Base-by-base conservation (phyloP, 139 green algal genomes). In the Astrephomene gubernaculifera region DNA sequence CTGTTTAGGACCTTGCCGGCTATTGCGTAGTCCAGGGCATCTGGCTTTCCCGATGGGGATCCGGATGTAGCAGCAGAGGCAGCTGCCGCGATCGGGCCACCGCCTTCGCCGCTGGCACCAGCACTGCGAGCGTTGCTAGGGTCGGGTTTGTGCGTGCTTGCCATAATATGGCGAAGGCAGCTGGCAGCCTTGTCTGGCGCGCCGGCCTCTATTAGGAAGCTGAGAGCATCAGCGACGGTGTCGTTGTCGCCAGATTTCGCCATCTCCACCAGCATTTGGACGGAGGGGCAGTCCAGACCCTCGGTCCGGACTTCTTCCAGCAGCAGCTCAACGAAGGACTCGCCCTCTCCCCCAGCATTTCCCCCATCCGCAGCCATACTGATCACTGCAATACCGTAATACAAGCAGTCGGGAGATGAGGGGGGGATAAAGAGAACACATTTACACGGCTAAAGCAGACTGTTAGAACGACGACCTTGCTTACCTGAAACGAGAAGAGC, bases 261-360 rank as follows among this genome's bases (percentile, higher is more conserved):
- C 79, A 86, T 86, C 19, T 69, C 64, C 0, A 76, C 35, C 0
- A 86, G 79, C 79, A 86, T 86, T n/a, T 86, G 45, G 25, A 78
- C 65, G 9, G 65, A 79, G 4, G 44, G 41, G 67, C 95, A 93
- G 53, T 94, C 88, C 25, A 91, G 54, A 61, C 93, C 92, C 8
- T 89, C 89, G 38, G 91, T 89, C 71, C 88, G 73, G n/a, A 95
- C 92, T 71, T 86, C 79, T 3, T 69, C 10, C 0, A 86, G 63
- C 45, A 86, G 49, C 25, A 86, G 65, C 2, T 76, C 64, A 8
- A 60, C 65, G 33, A 86, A 86, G 29, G 74, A 82, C 12, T 82
- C 74, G 38, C 53, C 74, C 54, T 70, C 71, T 65, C 71, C 44
- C 29, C 39, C 41, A 39, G 14, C 43, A 21, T n/a, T n/a, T n/a